Base-by-base conservation (phyloP, 108 stramenopile genomes). In the Heterococcus sp. region DNA sequence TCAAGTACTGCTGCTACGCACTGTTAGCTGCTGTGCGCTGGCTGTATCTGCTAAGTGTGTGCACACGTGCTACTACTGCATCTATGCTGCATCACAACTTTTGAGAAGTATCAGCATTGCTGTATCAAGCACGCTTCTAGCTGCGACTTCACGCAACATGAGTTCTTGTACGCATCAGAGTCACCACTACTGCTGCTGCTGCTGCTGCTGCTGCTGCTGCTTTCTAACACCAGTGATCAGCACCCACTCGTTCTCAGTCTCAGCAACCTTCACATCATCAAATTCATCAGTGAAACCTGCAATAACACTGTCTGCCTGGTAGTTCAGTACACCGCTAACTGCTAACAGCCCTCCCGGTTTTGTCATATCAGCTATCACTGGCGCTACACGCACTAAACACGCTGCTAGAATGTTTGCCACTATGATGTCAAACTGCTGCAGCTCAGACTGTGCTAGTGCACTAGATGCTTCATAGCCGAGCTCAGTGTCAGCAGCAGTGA, bases 331-430 rank as follows among this genome's bases (percentile, higher is more conserved):
- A 21, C 46, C 46, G 21, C 46, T 58, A 8, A 58, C 21, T 8
- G 46, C 46, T 14, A 58, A 21, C 14, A 58, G 46, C 14, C 46
- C 73, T 71, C 76, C 76, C 64, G 76, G 66, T 37, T 64, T 40
- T 34, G 76, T 78, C 35, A 78, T 67, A 34, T 31, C 29, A 8
- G 78, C 32, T 14, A 84, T 72, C 11, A 73, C 35, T 34, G 83
- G 80, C 66, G 66, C 66, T 3, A 79, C 29, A 14, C 66, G 66
- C 4, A 68, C 35, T 4, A 84, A 37, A 0, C 74, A 66, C 70
- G n/a, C 79, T 0, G 83, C 83, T 27, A 84, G 79, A n/a, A 84
- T 84, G 73, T 84, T 84, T 21, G 83, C 83, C 2, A 84, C 80
- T 5, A 72, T 79, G 11, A 84, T 37, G 37, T 84, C 83, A 30